Evolutionary conservation across 73 alveolate genomes (phyloP).

Genomic region (Symbiodinium natans): DNA sequence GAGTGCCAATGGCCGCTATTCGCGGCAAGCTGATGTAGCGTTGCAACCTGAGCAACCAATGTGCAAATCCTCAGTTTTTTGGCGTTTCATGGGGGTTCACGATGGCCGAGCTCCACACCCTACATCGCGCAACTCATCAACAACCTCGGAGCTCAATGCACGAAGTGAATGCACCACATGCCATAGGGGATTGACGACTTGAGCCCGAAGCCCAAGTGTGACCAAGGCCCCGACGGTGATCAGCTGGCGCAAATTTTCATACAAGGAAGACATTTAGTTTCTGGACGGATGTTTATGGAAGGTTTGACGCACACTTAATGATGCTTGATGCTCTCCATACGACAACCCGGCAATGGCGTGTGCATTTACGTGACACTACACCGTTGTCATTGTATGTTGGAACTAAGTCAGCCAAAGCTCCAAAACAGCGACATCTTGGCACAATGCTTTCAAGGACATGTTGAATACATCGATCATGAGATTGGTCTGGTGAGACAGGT

Average conservation of each 20-base stretch:
- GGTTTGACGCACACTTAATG: too few relatives aligned
- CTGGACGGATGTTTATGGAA: too few relatives aligned
- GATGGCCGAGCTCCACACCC: not conserved
- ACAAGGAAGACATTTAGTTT: conserved; percentile 74
- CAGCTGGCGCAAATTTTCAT: conserved; percentile 95
- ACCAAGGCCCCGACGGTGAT: conserved; percentile 74
- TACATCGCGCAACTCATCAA: conserved; percentile 77
- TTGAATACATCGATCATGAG: too few relatives aligned
- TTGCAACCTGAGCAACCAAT: not conserved
- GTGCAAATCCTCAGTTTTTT: not conserved
- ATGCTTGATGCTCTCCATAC: too few relatives aligned
- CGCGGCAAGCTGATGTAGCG: conserved; percentile 97
- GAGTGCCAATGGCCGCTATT: conserved; percentile 97
- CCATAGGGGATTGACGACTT: not conserved
- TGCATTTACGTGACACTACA: too few relatives aligned
- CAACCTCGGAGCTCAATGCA: conserved; percentile 16
- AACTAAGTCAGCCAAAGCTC: too few relatives aligned
- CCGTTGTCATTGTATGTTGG: too few relatives aligned
- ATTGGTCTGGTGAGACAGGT: too few relatives aligned
- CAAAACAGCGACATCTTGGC: too few relatives aligned
- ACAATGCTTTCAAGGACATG: too few relatives aligned
- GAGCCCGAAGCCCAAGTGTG: not conserved
- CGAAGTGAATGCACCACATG: not conserved
- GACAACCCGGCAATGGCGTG: too few relatives aligned
- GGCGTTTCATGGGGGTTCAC: not conserved